phyloP scores from a whole-genome alignment of 495 filamentous ascomycete genomes.

The Tuber calosporum region DNA sequence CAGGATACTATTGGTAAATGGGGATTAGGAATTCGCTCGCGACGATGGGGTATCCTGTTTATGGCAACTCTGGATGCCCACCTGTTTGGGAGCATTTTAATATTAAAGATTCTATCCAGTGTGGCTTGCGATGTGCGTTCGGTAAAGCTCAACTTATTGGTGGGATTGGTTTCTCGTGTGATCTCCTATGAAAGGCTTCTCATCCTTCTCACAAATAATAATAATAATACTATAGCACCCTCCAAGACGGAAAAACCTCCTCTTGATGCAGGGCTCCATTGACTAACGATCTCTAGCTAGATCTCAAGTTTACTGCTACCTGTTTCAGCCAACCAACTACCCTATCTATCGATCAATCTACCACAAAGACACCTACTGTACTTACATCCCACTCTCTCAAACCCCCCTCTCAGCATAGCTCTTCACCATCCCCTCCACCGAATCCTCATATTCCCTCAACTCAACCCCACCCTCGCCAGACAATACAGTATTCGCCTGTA shows the following conservation, averaged over 20 bases:
- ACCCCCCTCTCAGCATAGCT: constrained; percentile 77
- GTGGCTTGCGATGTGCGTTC: no score
- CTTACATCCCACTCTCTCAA: constrained; percentile 28
- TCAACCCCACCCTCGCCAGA: constrained; percentile 63
- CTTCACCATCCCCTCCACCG: constrained; percentile 75
- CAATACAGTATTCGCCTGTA: constrained; percentile 81
- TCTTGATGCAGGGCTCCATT: neutral
- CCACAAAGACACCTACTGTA: neutral
- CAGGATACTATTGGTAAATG: no score
- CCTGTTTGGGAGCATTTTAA: no score
- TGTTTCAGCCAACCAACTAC: neutral
- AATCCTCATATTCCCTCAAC: constrained; percentile 84
- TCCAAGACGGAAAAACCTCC: neutral
- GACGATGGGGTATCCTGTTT: no score
- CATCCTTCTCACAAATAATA: neutral
- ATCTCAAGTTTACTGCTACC: neutral
- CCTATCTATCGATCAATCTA: neutral
- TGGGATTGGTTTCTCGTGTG: neutral
- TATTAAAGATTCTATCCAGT: no score
- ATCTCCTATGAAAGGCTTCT: neutral
- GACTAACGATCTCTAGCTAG: neutral
- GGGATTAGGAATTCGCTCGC: no score
- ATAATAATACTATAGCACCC: neutral
- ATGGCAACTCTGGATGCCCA: no score
- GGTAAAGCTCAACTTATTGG: neutral